Evolutionary conservation across 768 basidiomycete species (phyloP), one percentile per base, ranked within the genome.

Genomic region (Lentinula lateritia): DNA sequence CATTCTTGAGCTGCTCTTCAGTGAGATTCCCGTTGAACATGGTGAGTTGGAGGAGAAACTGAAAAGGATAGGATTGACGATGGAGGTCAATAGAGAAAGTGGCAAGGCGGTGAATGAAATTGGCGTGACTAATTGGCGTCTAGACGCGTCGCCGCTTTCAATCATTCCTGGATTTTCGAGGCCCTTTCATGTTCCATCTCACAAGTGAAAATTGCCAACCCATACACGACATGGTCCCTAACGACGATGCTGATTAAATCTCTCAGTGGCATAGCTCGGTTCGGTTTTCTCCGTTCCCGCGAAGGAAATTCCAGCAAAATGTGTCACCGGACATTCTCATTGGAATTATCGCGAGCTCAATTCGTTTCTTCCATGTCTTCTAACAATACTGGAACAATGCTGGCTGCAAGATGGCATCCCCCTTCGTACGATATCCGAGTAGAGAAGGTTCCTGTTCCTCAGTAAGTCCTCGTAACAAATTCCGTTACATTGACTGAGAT

Each of bases 391-490:
- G 53, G 41, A 55, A 55, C 18, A 18, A 55, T 56, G 55, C 58
- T 53, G 10, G 86, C 83, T 9, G 74, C 89, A 41, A 78, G 84
- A 56, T 88, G 83, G 80, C 75, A 89, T 65, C 87, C 88, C 23
- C 88, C 87, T 13, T 79, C 83, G 7, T 86, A 82, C 66, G 84
- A 91, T 69, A 83, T 91, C 60, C 80, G 87, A 42, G 82, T 90
- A n/a, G 89, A 90, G 69, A 71, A 72, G 6, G 67, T 87, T 43
- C 79, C 83, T 2, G 74, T 85, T 52, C 89, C 88, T 23, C 63
- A 74, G 84, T 56, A 43, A 28, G 55, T 13, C 6, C 77, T 67
- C 46, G 65, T 60, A 53, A 10, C 32, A n/a, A n/a, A 48, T 20
- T 23, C 20, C 20, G 43, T 18, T 45, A 7, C 20, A 28, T 12